A percentile compares a stretch with the other conserved stretches of the same genome.
Evolutionary conservation across 768 basidiomycete species (phyloP).

Genomic region (Pleurotus djamor): DNA sequence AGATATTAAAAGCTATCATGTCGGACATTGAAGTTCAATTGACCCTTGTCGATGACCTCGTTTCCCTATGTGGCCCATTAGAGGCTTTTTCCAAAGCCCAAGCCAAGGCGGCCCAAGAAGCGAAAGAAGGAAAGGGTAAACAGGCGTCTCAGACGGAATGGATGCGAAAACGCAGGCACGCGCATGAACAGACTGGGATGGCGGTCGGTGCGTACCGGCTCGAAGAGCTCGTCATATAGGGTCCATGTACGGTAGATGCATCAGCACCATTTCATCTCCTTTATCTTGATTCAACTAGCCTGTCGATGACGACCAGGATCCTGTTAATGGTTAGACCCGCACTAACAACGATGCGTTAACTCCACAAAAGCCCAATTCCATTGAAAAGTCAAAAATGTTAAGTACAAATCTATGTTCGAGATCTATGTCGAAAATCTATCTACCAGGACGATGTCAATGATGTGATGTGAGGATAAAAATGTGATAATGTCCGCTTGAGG

Average conservation of each 20-base stretch:
- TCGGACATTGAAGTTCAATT: conserved; percentile 57
- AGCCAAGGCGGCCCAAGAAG: conserved; percentile 42
- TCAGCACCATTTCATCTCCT: not conserved
- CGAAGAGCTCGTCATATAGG: conserved; percentile 62
- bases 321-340: not conserved
- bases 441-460: not conserved
- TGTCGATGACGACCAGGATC: not conserved
- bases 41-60: conserved; percentile 42
- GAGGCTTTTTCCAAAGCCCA: conserved; percentile 63
- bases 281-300: not conserved
- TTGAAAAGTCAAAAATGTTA: not conserved
- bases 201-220: conserved; percentile 68
- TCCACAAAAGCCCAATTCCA: not conserved
- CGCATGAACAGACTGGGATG: conserved; percentile 49
- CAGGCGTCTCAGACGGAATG: conserved; percentile 36
- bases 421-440: conserved; percentile 7
- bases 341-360: not conserved
- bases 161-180: conserved; percentile 51
- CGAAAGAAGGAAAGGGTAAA: conserved; percentile 27
- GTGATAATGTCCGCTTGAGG: not conserved
- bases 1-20: conserved; percentile 45
- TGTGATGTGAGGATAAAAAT: not conserved
- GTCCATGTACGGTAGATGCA: conserved; percentile 5
- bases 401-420: conserved; percentile 1
- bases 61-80: conserved; percentile 57